A percentile compares a stretch with the other conserved stretches of the same genome.
phyloP scores from a whole-genome alignment of 768 basidiomycete species.

The Kwoniella shandongensis region DNA sequence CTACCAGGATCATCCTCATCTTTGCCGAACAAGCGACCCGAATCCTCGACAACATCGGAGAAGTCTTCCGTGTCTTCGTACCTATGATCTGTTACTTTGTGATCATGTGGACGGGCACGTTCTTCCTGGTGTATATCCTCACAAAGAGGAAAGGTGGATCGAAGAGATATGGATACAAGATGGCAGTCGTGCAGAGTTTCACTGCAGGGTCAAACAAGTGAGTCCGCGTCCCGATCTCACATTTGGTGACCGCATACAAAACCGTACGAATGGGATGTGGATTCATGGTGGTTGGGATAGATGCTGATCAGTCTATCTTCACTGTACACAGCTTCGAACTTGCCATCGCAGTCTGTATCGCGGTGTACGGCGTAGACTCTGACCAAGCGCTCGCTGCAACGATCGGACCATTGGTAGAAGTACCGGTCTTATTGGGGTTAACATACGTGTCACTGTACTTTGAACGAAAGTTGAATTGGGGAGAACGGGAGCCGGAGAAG shows the following conservation, averaged over 20 bases:
- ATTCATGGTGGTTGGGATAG: too few relatives aligned
- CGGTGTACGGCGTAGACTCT: slow-evolving; percentile 73
- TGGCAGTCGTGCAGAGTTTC: slow-evolving; percentile 74
- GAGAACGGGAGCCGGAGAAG: not conserved
- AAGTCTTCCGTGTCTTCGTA: slow-evolving; percentile 76
- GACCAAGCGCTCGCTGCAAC: slow-evolving; percentile 80
- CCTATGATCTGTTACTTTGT: slow-evolving; percentile 74
- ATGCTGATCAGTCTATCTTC: too few relatives aligned
- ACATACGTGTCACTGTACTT: slow-evolving; percentile 51
- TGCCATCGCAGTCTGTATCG: slow-evolving; percentile 77
- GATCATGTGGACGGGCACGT: slow-evolving; percentile 71
- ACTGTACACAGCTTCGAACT: slow-evolving; percentile 68
- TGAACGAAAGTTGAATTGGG: not conserved
- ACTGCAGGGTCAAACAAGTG: slow-evolving; percentile 79
- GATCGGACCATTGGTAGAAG: slow-evolving; percentile 56
- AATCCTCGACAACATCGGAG: slow-evolving; percentile 71
- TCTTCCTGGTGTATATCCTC: slow-evolving; percentile 61
- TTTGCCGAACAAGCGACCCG: slow-evolving; percentile 58
- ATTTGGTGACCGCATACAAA: not conserved
- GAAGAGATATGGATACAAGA: slow-evolving; percentile 61
- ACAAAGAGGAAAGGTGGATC: slow-evolving; percentile 51
- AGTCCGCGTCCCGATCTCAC: slow-evolving; percentile 58
- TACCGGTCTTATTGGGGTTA: slow-evolving; percentile 70
- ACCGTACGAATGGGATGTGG: not conserved
- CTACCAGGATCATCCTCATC: slow-evolving; percentile 53